Evolutionary conservation across 257 asterid genomes (phyloP).

Genomic region (Leptodermis oblonga): DNA sequence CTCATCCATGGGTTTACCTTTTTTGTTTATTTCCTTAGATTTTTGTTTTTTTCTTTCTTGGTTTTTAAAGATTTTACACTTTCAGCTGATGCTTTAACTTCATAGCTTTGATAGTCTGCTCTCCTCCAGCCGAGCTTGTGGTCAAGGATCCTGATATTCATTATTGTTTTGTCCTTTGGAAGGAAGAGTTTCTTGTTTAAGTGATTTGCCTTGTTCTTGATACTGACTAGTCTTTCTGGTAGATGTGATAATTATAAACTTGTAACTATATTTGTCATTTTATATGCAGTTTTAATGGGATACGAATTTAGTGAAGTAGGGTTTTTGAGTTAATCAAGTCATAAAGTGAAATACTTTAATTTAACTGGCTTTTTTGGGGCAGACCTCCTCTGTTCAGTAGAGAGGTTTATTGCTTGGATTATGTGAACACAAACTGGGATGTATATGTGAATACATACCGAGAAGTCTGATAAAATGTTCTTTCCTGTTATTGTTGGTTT

Average conservation of each 20-base stretch:
- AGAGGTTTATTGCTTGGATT: not conserved
- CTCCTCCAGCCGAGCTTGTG: not conserved
- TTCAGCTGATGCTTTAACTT: not conserved
- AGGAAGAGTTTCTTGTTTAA: not conserved
- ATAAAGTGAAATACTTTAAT: not conserved
- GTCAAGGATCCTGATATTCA: not conserved
- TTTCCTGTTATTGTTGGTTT: not conserved
- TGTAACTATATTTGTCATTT: not conserved
- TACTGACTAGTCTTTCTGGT: not conserved
- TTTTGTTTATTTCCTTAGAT: not conserved
- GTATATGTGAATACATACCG: not conserved
- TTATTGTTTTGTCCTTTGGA: not conserved
- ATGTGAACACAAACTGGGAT: not conserved
- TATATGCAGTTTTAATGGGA: not conserved
- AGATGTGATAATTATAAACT: not conserved
- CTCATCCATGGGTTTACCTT: not conserved
- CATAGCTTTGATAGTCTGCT: not conserved
- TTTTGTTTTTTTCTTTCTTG: too few species aligned
- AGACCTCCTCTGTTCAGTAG: not conserved
- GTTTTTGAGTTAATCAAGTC: not conserved
- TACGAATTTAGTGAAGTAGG: not conserved
- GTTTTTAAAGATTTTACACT: not conserved
- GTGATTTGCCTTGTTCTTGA: not conserved
- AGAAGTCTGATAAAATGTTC: not conserved
- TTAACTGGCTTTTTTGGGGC: not conserved